Percentiles rank a stretch among this genome's conserved stretches.
Evolutionary conservation across 2,329 filamentous ascomycete genomes (phyloP).

Genomic region (Stylonectria norvegica): DNA sequence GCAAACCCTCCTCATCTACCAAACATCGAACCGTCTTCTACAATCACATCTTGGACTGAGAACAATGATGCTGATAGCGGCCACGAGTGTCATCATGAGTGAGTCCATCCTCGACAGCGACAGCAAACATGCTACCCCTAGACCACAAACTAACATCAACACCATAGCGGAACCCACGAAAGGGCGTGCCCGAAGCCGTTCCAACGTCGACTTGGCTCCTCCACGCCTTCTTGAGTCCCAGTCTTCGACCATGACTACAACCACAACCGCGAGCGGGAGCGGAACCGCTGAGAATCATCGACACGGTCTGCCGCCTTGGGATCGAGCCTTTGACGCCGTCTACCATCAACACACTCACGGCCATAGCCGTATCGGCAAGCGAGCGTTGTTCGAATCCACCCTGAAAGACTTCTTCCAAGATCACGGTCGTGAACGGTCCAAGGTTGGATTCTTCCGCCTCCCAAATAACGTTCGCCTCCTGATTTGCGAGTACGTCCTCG

Average conservation of each 20-base stretch:
- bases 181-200: background rate
- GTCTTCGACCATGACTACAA: conserved; percentile 36
- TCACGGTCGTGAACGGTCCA: conserved; percentile 7
- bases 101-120: too few relatives aligned
- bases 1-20: too few relatives aligned
- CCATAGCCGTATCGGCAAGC: background rate
- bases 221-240: conserved; percentile 35
- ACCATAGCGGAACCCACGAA: background rate
- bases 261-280: too few relatives aligned
- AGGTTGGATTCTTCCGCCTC: conserved; percentile 21
- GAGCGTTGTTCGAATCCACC: conserved; percentile 14
- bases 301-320: conserved; percentile 31
- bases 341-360: conserved; percentile 25
- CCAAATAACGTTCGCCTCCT: conserved; percentile 25
- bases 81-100: too few relatives aligned
- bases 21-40: too few relatives aligned
- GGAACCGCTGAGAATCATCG: too few relatives aligned
- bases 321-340: conserved; percentile 36
- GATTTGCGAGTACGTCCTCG: conserved; percentile 28
- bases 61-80: too few relatives aligned
- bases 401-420: conserved; percentile 24
- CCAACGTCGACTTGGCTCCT: background rate
- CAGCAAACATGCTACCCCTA: too few relatives aligned
- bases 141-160: background rate
- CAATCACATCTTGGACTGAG: too few relatives aligned